A percentile compares a stretch with the other conserved stretches of the same genome.
Evolutionary conservation across 106 monocot species (phyloP).

Genomic region (Apostasia ramifera): DNA sequence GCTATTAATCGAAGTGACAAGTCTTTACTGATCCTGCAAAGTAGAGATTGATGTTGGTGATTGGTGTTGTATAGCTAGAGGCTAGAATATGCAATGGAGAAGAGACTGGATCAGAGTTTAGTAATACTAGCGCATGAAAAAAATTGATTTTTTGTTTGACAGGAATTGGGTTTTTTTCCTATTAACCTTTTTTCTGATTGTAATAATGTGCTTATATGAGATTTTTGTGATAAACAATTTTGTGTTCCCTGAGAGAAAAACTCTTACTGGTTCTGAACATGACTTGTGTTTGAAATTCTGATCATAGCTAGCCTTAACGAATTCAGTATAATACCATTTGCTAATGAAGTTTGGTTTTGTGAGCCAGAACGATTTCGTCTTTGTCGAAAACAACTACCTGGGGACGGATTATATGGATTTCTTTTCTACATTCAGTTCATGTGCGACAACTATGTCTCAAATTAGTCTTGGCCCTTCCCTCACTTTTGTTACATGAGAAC

Average conservation of each 20-base stretch:
- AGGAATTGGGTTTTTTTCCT: no score
- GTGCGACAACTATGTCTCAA: no score
- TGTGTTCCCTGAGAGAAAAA: conserved; percentile 1
- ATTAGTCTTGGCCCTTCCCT: no score
- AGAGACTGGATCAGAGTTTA: conserved; percentile 1
- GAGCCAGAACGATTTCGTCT: no score
- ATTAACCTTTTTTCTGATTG: no score
- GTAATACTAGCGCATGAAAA: not conserved
- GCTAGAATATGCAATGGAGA: not conserved
- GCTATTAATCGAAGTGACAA: not conserved
- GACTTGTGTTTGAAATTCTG: not conserved
- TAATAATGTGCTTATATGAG: not conserved
- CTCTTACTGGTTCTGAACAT: conserved; percentile 4
- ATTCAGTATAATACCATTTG: no score
- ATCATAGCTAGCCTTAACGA: not conserved
- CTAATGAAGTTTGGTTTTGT: no score
- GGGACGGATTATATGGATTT: no score
- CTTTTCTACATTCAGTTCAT: no score
- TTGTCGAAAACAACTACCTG: no score
- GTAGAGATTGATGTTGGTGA: not conserved
- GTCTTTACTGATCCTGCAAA: conserved; percentile 1
- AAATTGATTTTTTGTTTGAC: no score
- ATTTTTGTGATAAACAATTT: not conserved
- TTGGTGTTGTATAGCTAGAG: not conserved
- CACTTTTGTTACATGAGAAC: no score